Conservation (phyloP, 2,329 filamentous ascomycete species). For the Xylariaceae sp. region DNA sequence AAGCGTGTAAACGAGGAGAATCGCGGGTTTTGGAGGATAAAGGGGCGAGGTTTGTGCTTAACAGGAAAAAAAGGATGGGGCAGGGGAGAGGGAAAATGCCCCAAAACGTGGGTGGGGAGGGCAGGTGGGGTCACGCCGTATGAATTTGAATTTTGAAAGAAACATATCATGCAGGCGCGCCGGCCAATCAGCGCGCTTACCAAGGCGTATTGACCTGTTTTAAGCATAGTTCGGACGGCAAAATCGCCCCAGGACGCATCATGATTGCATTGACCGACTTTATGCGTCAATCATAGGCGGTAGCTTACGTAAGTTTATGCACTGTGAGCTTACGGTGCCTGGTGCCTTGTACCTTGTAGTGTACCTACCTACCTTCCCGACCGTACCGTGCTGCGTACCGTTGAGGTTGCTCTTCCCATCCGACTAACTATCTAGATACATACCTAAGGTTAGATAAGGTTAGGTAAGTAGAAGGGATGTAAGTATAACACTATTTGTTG, state of each 20-base stretch:
- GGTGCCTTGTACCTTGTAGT: no score
- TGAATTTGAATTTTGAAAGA: constrained; percentile 19
- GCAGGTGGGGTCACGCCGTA: constrained; percentile 8
- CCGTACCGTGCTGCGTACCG: no score
- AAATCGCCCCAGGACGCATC: constrained; percentile 19
- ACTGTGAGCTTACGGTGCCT: no score
- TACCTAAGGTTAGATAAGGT: no score
- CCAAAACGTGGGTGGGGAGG: constrained; percentile 14
- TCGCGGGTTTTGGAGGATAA: constrained; percentile 30
- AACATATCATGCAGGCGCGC: constrained; percentile 7
- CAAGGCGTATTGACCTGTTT: constrained; percentile 8
- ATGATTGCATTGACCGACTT: constrained; percentile 28
- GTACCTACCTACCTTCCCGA: background rate
- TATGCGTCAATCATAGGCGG: constrained; percentile 21
- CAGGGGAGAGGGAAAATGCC: constrained; percentile 16
- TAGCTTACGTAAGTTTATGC: background rate
- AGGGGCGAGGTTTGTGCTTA: constrained; percentile 31
- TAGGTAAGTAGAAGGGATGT: no score
- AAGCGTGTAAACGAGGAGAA: constrained; percentile 31
- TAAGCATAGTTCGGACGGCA: constrained; percentile 16
- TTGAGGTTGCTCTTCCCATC: no score
- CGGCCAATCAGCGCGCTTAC: constrained; percentile 7
- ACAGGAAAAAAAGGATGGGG: constrained; percentile 27
- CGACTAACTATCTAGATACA: no score
- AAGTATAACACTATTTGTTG: no score